These are phyloP conservation scores for Pleurotus tuoliensis DNA, from an alignment of 768 basidiomycete genomes.

Conservation along the genomic window DNA sequence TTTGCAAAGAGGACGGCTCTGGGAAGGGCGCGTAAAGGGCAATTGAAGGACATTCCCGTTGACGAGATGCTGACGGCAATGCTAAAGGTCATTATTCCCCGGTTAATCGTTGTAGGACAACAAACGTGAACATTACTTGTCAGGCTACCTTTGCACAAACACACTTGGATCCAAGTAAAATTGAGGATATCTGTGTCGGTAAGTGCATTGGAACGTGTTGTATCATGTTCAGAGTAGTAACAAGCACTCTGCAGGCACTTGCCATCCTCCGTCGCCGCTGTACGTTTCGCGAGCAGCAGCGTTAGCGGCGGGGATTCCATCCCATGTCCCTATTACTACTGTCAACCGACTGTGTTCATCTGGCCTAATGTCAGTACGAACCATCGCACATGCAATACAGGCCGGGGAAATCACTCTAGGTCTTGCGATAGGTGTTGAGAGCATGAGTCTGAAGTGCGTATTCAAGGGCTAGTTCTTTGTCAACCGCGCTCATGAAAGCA, in stretches of 20 bases:
- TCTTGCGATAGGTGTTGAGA: conserved; percentile 79
- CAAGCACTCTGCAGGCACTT: conserved; percentile 51
- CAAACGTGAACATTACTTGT: conserved; percentile 2
- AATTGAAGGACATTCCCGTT: conserved; percentile 82
- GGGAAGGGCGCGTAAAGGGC: conserved; percentile 86
- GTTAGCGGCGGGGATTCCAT: conserved; percentile 84
- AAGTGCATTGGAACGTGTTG: background rate
- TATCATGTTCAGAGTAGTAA: background rate
- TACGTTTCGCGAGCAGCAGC: conserved; percentile 86
- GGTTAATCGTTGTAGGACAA: background rate
- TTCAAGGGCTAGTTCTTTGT: background rate
- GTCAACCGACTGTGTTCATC: conserved; percentile 95
- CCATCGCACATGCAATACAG: conserved; percentile 83
- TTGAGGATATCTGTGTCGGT: conserved; percentile 87
- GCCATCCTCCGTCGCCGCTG: conserved; percentile 77
- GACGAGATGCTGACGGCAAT: conserved; percentile 84
- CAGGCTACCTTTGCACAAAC: conserved; percentile 68
- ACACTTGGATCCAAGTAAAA: conserved; percentile 61
- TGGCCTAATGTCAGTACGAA: conserved; percentile 90
- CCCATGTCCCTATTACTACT: conserved; percentile 81
- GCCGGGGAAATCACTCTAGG: conserved; percentile 83
- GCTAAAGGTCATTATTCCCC: conserved; percentile 56
- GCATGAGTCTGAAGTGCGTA: conserved; percentile 74
- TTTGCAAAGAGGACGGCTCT: conserved; percentile 90
- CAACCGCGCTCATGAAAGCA: conserved; percentile 16